These are phyloP conservation scores for Leccinellum luteum DNA, from an alignment of 768 basidiomycete genomes.

Conservation along the genomic window DNA sequence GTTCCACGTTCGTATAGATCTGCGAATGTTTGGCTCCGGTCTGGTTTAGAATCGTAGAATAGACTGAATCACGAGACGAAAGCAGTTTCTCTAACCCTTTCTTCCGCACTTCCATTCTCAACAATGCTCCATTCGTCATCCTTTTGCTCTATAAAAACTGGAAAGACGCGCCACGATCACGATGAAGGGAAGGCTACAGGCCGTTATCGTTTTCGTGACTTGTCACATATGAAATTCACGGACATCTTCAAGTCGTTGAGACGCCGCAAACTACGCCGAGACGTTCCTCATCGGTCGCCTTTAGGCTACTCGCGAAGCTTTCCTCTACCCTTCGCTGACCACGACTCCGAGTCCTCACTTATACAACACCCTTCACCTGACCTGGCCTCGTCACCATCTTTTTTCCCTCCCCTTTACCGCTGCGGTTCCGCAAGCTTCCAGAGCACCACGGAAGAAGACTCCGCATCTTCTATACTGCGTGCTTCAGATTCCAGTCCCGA, in stretches of 20 bases:
- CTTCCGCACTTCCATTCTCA: not conserved
- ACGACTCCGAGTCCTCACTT: slow-evolving; percentile 1
- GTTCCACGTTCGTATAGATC: not conserved
- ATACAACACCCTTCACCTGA: not conserved
- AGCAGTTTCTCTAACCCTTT: not conserved
- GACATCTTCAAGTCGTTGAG: slow-evolving; percentile 24
- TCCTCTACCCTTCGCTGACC: slow-evolving; percentile 4
- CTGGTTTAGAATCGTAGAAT: slow-evolving; percentile 14
- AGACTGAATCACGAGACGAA: not conserved
- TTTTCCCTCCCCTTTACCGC: not conserved
- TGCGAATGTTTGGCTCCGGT: slow-evolving; percentile 2
- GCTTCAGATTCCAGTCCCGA: not conserved
- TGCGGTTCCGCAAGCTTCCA: slow-evolving; percentile 5
- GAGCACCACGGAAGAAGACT: slow-evolving; percentile 9
- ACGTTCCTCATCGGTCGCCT: slow-evolving; percentile 4
- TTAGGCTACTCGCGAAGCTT: slow-evolving; percentile 2
- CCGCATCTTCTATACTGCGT: slow-evolving; percentile 16
- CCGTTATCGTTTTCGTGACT: slow-evolving; percentile 16
- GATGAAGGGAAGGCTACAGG: slow-evolving; percentile 7
- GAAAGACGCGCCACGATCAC: slow-evolving; percentile 9
- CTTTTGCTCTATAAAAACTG: slow-evolving; percentile 12
- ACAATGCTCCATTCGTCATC: slow-evolving; percentile 8
- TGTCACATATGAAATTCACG: slow-evolving; percentile 17
- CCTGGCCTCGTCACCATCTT: not conserved
- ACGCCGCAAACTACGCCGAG: slow-evolving; percentile 6